Base-by-base conservation (phyloP, 2,329 filamentous ascomycete species). In the Davidsoniella virescens region DNA sequence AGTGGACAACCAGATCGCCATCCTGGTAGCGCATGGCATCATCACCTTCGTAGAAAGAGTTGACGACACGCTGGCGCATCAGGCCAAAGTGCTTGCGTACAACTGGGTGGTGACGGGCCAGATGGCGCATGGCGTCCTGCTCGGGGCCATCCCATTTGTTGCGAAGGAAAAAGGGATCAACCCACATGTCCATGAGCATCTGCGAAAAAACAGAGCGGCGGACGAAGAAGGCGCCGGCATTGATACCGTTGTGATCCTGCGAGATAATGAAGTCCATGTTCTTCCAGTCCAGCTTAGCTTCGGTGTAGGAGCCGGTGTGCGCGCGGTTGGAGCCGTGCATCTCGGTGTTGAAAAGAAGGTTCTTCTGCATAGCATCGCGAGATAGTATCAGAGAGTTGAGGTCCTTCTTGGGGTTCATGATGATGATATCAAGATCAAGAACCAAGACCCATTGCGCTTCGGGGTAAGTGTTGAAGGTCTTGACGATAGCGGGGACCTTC, bases 161-260 rank as follows among this genome's bases (percentile, higher is more conserved):
- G 47, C 48, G 52, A 9, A 53, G 39, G 39, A 51, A 47, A 48
- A 53, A 53, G 20, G 52, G 52, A 14, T 53, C 52, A 16, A 47
- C 47, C 52, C 52, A 53, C 44, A 53, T 48, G 20, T 53, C 52
- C 52, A 53, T 48, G n/a, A 53, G 44, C 14, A 53, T 20, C 47
- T 53, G 48, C 9, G 44, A 50, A 17, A 53, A 50, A 17, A n/a
- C 37, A 8, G 47, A 50, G 39, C 52, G 52, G 29, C 52, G 52
- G 37, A 53, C 44, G 4, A 53, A 45, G 39, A 53, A 53, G 40
- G 43, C 44, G 18, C 52, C 52, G n/a, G 52, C 52, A 20, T 53
- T 53, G n/a, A 53, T 16, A n/a, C 52, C 52, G 38, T 53, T 53
- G 52, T 53, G 52, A 23, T 53, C 52, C 44, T 53, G 52, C 1